phyloP scores from a whole-genome alignment of 2,329 filamentous ascomycete species.

The Westerdykella aurantiaca region DNA sequence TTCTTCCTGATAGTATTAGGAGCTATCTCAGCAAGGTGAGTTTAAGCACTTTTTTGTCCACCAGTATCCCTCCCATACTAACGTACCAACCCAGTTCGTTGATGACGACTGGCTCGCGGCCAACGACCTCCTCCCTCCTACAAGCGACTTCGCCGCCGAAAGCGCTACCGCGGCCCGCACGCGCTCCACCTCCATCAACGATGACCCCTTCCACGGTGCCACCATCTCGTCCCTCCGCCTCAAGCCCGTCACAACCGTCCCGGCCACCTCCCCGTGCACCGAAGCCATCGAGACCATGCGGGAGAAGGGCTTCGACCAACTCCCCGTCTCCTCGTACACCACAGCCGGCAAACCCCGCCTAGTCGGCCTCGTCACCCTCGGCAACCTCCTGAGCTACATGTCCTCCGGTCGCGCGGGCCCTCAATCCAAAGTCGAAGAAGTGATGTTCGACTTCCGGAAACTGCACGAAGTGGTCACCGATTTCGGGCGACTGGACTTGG shows the following conservation, averaged over 20 bases:
- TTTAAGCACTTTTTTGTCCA: background rate
- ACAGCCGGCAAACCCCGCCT: slow-evolving; percentile 63
- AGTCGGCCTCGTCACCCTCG: slow-evolving; percentile 87
- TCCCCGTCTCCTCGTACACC: slow-evolving; percentile 64
- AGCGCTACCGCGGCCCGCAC: slow-evolving; percentile 31
- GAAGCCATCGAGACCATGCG: slow-evolving; percentile 97
- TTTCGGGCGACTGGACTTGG: slow-evolving; percentile 37
- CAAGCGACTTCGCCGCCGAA: slow-evolving; percentile 40
- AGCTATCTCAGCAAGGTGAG: slow-evolving; percentile 85
- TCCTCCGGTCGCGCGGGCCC: slow-evolving; percentile 73
- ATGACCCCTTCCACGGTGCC: slow-evolving; percentile 68
- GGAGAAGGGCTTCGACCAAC: slow-evolving; percentile 95
- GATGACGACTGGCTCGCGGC: slow-evolving; percentile 98
- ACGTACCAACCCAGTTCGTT: slow-evolving; percentile 57
- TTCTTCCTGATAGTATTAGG: slow-evolving; percentile 91
- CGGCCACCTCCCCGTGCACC: slow-evolving; percentile 64
- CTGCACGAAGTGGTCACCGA: slow-evolving; percentile 90
- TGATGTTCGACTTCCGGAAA: slow-evolving; percentile 95
- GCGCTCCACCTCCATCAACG: slow-evolving; percentile 37
- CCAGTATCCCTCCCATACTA: slow-evolving; percentile 4
- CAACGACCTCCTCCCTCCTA: slow-evolving; percentile 75
- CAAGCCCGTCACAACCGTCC: slow-evolving; percentile 87
- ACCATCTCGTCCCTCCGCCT: slow-evolving; percentile 79
- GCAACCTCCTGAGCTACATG: slow-evolving; percentile 88
- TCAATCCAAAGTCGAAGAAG: slow-evolving; percentile 68